Conservation (phyloP, 31 red algal genomes). For the Porphyra umbilicalis region DNA sequence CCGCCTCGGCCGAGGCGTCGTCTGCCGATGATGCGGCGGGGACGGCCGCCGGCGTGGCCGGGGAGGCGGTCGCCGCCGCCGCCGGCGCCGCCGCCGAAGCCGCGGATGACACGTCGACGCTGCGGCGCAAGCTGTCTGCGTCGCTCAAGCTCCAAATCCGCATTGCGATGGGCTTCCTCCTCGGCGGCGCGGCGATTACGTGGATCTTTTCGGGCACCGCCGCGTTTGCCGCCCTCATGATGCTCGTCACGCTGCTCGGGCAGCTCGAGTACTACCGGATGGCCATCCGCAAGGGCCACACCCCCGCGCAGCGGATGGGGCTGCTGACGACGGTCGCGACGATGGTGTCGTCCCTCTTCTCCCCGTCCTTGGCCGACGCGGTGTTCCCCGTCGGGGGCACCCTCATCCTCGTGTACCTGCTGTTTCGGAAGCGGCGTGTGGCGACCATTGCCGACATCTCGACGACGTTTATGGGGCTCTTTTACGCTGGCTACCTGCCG, state of each 20-base stretch:
- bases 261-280: conserved; percentile 92
- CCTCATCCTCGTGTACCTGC: conserved; percentile 69
- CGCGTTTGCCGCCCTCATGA: conserved; percentile 48
- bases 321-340: conserved; percentile 46
- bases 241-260: conserved; percentile 37
- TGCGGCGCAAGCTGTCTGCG: conserved; percentile 1
- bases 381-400: conserved; percentile 86
- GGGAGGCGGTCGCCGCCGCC: background rate
- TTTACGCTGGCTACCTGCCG: conserved; percentile 90
- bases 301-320: conserved; percentile 70
- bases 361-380: conserved; percentile 57
- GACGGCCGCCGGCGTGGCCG: background rate
- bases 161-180: conserved; percentile 47
- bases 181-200: conserved; percentile 71
- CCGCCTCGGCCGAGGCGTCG: background rate
- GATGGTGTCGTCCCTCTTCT: conserved; percentile 28
- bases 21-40: background rate
- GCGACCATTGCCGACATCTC: conserved; percentile 91
- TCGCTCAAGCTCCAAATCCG: conserved; percentile 48
- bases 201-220: conserved; percentile 71
- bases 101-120: background rate
- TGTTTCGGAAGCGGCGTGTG: conserved; percentile 54
- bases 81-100: background rate
- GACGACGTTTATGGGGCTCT: conserved; percentile 93
- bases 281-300: conserved; percentile 77